These are phyloP conservation scores for Mallotus nudiflorus DNA, from an alignment of 345 rosid species.

Conservation along the genomic window DNA sequence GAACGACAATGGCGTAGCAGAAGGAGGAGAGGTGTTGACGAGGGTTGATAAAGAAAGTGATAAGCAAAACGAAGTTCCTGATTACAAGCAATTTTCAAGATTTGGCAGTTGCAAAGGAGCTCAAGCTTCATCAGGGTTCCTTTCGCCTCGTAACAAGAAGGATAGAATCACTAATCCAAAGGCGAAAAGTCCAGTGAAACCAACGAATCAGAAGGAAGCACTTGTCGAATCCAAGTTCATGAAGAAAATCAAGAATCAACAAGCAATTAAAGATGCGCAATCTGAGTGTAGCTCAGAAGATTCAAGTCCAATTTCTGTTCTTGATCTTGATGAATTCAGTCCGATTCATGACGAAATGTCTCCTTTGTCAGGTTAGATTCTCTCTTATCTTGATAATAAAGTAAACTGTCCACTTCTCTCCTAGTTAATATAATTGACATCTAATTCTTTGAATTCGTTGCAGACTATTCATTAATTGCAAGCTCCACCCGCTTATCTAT, in stretches of 20 bases:
- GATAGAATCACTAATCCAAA: conserved; percentile 19
- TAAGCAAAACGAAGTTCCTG: conserved; percentile 45
- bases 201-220: conserved; percentile 36
- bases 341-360: conserved; percentile 25
- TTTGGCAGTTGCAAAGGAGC: conserved; percentile 18
- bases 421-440: no score
- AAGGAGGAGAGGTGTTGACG: conserved; percentile 23
- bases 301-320: conserved; percentile 64
- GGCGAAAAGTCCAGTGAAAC: conserved; percentile 25
- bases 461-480: neutral
- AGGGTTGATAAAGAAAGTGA: conserved; percentile 43
- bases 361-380: conserved; percentile 42
- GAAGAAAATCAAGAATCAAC: conserved; percentile 23
- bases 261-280: conserved; percentile 16
- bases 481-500: neutral
- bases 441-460: no score
- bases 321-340: conserved; percentile 40
- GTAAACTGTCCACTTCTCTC: no score
- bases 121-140: conserved; percentile 17
- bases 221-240: conserved; percentile 22
- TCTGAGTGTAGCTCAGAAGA: conserved; percentile 30
- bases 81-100: conserved; percentile 21
- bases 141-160: conserved; percentile 14
- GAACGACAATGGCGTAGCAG: neutral
- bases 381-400: neutral